Evolutionary conservation across 352 stramenopile genomes (phyloP), one percentile per base, ranked within the genome.

Genomic region (Phytophthora megakarya): DNA sequence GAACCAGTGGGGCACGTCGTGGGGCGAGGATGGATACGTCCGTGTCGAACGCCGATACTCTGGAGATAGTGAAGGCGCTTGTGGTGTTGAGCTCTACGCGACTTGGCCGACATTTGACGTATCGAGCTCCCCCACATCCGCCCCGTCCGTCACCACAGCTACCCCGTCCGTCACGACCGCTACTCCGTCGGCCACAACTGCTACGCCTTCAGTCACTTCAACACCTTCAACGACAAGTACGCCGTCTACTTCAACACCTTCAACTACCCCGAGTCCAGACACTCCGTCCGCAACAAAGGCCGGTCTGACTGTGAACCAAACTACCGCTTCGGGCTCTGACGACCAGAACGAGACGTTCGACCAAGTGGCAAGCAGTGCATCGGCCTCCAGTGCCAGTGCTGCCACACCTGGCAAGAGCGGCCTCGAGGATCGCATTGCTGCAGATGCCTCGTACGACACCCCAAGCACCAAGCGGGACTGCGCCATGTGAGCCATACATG

Each of bases 1-100:
- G 65, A 93, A 93, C 63, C 80, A 85, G 54, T 93, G 82, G 81
- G 84, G 84, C 5, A 78, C 73, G 3, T 57, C 62, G 4, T 93
- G 84, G 83, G 83, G 85, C 23, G 84, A 92, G 52, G 39, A 75
- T 11, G 85, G 83, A 18, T 93, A 89, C 66, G 75, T 88, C 19
- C 79, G 81, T 51, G 80, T 89, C 56, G 62, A 86, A 58, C 79
- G 81, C 13, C 74, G 78, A 30, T 88, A 78, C 62, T 55, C 47
- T 0, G 74, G 59, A 3, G 68, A 80, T 44, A 58, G 52, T 11
- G 79, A 86, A 61, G 81, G 81, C 28, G 78, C 80, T 30, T 90
- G 81, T 25, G 78, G 79, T 25, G 71, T 90, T 22, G 81, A 87
- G 51, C 49, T 80, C 16, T 87, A 84, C 53, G 69, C 68, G 5